Percentiles rank a stretch among this genome's conserved stretches.
Evolutionary conservation across 306 rosid species (phyloP).

Genomic region (Inga leiocalycina): DNA sequence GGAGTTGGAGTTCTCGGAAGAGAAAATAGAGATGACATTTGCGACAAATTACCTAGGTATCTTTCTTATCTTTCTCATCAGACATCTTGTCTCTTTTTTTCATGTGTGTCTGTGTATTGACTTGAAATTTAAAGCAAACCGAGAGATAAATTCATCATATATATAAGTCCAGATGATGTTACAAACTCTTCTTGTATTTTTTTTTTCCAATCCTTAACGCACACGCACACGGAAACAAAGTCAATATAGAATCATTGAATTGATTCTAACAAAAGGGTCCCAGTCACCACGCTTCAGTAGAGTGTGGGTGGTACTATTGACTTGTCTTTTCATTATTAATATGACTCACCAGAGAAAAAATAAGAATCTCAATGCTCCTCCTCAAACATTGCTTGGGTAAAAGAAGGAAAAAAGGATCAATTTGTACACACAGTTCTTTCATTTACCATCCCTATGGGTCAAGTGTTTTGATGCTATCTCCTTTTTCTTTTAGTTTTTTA

Average conservation of each 20-base stretch:
- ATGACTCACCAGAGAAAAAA: not conserved
- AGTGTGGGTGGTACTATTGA: not conserved
- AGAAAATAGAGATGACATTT: slow-evolving; percentile 93
- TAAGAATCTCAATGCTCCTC: not conserved
- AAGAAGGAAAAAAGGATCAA: not conserved
- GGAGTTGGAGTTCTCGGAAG: slow-evolving; percentile 82
- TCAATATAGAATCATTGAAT: slow-evolving; percentile 9
- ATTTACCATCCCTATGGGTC: not conserved
- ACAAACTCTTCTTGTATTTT: not conserved
- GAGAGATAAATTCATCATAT: not conserved
- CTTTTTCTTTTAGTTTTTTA: not conserved
- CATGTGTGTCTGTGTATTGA: not conserved
- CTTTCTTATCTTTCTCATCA: not conserved
- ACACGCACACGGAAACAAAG: slow-evolving; percentile 4
- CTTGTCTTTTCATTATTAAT: not conserved
- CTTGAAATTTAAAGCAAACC: not conserved
- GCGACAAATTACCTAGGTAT: slow-evolving; percentile 96
- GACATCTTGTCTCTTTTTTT: not conserved
- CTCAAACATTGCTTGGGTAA: not conserved
- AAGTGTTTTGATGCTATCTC: not conserved
- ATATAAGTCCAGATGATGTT: not conserved
- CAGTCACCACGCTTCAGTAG: not conserved
- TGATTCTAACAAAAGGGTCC: slow-evolving; percentile 10
- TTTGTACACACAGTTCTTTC: not conserved
- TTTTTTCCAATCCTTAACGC: not conserved